These are phyloP conservation scores for Fusarium heterosporum DNA, from an alignment of 2,329 filamentous ascomycete genomes.

Conservation along the genomic window DNA sequence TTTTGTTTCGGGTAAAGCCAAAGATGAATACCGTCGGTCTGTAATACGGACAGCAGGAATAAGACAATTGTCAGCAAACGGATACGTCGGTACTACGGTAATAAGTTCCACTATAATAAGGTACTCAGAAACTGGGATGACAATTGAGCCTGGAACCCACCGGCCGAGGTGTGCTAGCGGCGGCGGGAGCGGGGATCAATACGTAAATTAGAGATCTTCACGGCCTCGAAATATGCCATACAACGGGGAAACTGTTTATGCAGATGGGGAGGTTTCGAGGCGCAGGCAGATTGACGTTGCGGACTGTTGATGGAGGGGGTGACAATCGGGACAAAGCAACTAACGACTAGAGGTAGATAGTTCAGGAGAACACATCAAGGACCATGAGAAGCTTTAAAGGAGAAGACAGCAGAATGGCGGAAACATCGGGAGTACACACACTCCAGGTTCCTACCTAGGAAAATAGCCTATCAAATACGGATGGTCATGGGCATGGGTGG, in stretches of 20 bases:
- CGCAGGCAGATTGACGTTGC: not conserved
- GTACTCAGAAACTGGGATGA: not conserved
- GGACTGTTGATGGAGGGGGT: not conserved
- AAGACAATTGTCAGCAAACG: conserved; percentile 23
- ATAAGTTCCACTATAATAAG: conserved; percentile 14
- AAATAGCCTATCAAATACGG: too few relatives aligned
- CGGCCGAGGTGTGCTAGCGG: conserved; percentile 31
- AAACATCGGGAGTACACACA: conserved; percentile 34
- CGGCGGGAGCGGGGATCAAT: conserved; percentile 36
- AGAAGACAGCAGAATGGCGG: conserved; percentile 23
- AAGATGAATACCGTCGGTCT: conserved; percentile 1
- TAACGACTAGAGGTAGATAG: not conserved
- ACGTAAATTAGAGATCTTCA: conserved; percentile 30
- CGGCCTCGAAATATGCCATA: not conserved
- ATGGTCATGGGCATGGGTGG: conserved; percentile 27
- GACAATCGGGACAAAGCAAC: not conserved
- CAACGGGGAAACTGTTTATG: not conserved
- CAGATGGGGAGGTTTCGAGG: not conserved
- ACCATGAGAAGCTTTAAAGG: conserved; percentile 10
- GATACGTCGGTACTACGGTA: conserved; percentile 14
- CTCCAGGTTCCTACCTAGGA: conserved; percentile 39
- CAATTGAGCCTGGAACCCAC: conserved; percentile 4
- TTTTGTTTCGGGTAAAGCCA: conserved; percentile 17
- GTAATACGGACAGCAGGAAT: conserved; percentile 10
- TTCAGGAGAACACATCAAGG: not conserved